phyloP scores from a whole-genome alignment of 371 early-diverging fungal genomes.

The Blakeslea trispora region DNA sequence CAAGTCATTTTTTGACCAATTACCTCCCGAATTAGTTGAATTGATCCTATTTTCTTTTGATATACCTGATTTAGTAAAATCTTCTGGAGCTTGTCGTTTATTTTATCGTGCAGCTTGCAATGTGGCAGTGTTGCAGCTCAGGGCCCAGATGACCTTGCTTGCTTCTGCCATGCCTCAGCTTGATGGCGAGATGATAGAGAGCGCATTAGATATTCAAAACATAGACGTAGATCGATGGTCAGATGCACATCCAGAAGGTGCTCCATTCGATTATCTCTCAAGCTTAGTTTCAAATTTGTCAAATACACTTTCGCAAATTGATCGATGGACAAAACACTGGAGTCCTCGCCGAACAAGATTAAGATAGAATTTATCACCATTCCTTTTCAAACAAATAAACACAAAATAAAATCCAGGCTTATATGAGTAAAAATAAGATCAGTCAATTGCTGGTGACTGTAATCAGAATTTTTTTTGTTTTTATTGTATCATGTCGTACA shows the following conservation, averaged over 20 bases:
- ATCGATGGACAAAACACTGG: constrained; percentile 35
- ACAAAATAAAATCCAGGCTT: no score
- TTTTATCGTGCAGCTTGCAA: constrained; percentile 37
- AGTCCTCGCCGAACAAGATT: constrained; percentile 13
- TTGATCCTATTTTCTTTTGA: constrained; percentile 25
- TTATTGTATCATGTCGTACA: no score
- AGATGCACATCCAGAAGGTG: constrained; percentile 8
- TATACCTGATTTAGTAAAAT: constrained; percentile 18
- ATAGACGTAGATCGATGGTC: constrained; percentile 30
- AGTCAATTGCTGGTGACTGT: no score
- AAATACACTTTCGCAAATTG: constrained; percentile 10
- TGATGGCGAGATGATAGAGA: constrained; percentile 9
- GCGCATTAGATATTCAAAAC: constrained; percentile 18
- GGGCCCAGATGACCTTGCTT: constrained; percentile 11
- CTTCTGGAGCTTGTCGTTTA: constrained; percentile 24
- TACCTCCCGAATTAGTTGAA: constrained; percentile 38
- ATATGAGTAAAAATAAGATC: no score
- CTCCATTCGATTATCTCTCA: constrained; percentile 27
- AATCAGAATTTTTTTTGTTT: no score
- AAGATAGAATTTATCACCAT: background rate
- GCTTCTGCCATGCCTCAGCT: constrained; percentile 25
- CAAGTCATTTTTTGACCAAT: constrained; percentile 5
- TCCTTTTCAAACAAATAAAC: no score
- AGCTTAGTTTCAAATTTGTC: constrained; percentile 12
- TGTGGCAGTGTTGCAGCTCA: constrained; percentile 24